A percentile compares a stretch with the other conserved stretches of the same genome.
Conservation (phyloP, 108 stramenopile species). For the Cylindrotheca closterium region DNA sequence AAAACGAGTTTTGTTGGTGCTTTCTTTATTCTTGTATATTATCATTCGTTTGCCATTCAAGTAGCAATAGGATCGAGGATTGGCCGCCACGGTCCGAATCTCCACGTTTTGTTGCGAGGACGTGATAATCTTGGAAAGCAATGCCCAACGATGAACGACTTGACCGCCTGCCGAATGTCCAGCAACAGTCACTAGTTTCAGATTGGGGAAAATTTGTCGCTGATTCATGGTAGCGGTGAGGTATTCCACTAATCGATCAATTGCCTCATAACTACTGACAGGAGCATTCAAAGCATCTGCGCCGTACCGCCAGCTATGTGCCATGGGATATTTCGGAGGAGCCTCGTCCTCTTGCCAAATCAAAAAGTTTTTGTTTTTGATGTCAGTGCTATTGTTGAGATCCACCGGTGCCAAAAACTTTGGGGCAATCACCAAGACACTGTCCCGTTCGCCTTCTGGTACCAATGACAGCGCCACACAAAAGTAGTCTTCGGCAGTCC, state of each 20-base stretch:
- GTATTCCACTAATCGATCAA: constrained; percentile 64
- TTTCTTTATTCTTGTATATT: constrained; percentile 21
- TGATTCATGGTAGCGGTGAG: constrained; percentile 13
- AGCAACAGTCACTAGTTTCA: constrained; percentile 56
- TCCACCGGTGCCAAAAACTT: constrained; percentile 63
- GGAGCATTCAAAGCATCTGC: constrained; percentile 59
- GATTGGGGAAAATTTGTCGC: constrained; percentile 43
- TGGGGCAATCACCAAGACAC: constrained; percentile 57
- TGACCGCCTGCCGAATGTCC: constrained; percentile 89
- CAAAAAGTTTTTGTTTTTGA: constrained; percentile 11
- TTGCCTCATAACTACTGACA: constrained; percentile 69
- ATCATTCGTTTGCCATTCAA: constrained; percentile 65
- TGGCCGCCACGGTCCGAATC: constrained; percentile 68
- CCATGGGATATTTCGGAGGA: constrained; percentile 18
- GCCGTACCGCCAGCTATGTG: constrained; percentile 81
- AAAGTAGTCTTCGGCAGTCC: constrained; percentile 70
- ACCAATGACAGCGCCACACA: constrained; percentile 55
- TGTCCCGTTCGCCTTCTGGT: constrained; percentile 11
- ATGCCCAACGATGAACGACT: constrained; percentile 76
- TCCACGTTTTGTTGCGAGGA: constrained; percentile 11
- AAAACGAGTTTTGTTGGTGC: neutral
- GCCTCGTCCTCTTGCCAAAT: constrained; percentile 52
- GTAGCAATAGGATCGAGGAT: constrained; percentile 78
- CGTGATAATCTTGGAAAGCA: constrained; percentile 55
- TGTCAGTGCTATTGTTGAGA: constrained; percentile 4